Evolutionary conservation across 306 rosid genomes (phyloP), one percentile per base, ranked within the genome.

Genomic region (Cicer judaicum): DNA sequence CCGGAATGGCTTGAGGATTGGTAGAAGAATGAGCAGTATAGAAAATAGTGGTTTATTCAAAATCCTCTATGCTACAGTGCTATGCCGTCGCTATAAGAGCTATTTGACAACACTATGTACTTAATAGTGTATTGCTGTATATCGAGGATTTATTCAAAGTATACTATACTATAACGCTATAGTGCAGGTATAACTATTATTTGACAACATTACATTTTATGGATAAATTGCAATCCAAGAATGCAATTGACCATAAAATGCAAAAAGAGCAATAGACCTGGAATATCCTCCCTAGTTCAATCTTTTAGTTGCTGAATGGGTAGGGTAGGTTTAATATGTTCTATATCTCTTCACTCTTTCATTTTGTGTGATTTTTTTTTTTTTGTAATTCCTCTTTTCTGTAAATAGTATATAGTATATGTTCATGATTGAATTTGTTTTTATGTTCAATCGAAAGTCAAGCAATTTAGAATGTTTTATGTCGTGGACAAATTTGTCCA

Each of bases 1-100:
- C 92, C 98, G 7, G 96, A 92, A 81, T 92, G 97, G 99, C 87
- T 94, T 61, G 93, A 88, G 70, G 92, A 92, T 64, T 94, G 99
- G 99, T 94, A 94, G 80, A 71, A 74, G 80, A 64, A 64, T 52
- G 61, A 46, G 57, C 48, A 24, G 29, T 24, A 2, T 24, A 24
- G 3, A 24, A 24, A 2, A 2, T 24, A 24, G 29, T 24, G 29
- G 29, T 24, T 24, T 24, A 24, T 24, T 24, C 29, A 24, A 24
- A 24, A 24, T 24, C 29, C 29, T 2, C 29, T 24, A 24, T 2
- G 3, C 29, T 24, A 24, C 29, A 24, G 29, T 24, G 29, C 29
- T 24, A 24, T 24, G 2, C 29, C 29, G 29, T 24, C 3, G 3
- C 2, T 24, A 24, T 24, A 24, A 24, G 3, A 24, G 3, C 29